phyloP scores from a whole-genome alignment of 257 asterid genomes.

The Ballota nigra region DNA sequence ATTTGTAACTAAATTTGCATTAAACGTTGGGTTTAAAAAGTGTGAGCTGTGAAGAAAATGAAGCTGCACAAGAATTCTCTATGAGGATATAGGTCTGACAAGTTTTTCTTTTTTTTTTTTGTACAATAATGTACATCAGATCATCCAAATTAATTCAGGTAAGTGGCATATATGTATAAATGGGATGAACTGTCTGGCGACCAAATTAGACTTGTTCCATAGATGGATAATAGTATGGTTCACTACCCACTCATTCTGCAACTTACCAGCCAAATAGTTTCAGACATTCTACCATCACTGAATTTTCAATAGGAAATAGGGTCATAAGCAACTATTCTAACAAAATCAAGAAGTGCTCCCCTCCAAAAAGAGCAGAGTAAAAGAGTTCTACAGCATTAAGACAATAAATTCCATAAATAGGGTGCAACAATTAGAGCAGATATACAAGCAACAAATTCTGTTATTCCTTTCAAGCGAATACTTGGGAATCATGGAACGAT shows the following conservation, averaged over 20 bases:
- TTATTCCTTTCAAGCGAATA: not conserved
- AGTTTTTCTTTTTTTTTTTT: not conserved
- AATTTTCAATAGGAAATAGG: not conserved
- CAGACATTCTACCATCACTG: not conserved
- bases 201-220: not conserved
- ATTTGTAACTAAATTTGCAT: not conserved
- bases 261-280: not conserved
- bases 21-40: not conserved
- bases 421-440: not conserved
- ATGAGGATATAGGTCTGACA: not conserved
- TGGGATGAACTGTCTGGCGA: not conserved
- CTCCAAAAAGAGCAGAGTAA: not conserved
- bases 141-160: not conserved
- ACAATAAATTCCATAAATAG: not conserved
- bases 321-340: not conserved
- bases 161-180: not conserved
- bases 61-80: not conserved
- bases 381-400: not conserved
- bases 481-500: not conserved
- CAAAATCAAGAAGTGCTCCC: not conserved
- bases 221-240: not conserved
- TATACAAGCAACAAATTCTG: not conserved
- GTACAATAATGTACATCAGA: not conserved
- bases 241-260: not conserved
- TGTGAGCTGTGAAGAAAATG: not conserved